phyloP scores from a whole-genome alignment of 768 basidiomycete genomes.

The Termitomyces eurrhizus region DNA sequence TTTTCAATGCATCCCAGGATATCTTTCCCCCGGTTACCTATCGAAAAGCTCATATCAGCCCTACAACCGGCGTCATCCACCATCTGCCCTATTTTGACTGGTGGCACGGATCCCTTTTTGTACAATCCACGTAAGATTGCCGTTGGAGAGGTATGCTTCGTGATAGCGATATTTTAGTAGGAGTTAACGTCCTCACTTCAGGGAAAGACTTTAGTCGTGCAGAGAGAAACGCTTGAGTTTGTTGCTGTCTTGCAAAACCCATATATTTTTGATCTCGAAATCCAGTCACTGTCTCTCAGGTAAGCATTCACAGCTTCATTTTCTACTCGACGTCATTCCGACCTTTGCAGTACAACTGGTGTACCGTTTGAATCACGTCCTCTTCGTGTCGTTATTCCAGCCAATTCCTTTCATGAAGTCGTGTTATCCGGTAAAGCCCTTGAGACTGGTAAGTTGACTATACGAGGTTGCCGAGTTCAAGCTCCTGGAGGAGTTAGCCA shows the following conservation, averaged over 20 bases:
- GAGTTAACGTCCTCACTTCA: slow-evolving; percentile 19
- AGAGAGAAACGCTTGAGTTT: slow-evolving; percentile 81
- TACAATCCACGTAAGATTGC: slow-evolving; percentile 81
- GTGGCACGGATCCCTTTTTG: slow-evolving; percentile 76
- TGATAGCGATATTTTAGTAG: background rate
- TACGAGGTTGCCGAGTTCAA: slow-evolving; percentile 80
- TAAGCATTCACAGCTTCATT: slow-evolving; percentile 21
- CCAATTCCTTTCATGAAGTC: slow-evolving; percentile 71
- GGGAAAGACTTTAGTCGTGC: slow-evolving; percentile 67
- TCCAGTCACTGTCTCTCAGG: slow-evolving; percentile 82
- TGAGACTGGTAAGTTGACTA: slow-evolving; percentile 57
- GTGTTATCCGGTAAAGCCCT: slow-evolving; percentile 65
- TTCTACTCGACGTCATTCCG: background rate
- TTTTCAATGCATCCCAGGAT: slow-evolving; percentile 39
- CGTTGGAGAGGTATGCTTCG: slow-evolving; percentile 49
- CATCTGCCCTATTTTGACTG: slow-evolving; percentile 47
- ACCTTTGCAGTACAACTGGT: slow-evolving; percentile 67
- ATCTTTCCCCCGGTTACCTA: slow-evolving; percentile 63
- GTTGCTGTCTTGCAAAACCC: slow-evolving; percentile 86
- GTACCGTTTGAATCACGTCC: slow-evolving; percentile 66
- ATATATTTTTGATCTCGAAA: slow-evolving; percentile 87
- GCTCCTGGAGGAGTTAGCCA: slow-evolving; percentile 66
- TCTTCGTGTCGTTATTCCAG: slow-evolving; percentile 62
- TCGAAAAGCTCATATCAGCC: slow-evolving; percentile 65
- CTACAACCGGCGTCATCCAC: slow-evolving; percentile 38